Base-by-base conservation (phyloP, 139 green algal genomes). In the Chloropicon primus region DNA sequence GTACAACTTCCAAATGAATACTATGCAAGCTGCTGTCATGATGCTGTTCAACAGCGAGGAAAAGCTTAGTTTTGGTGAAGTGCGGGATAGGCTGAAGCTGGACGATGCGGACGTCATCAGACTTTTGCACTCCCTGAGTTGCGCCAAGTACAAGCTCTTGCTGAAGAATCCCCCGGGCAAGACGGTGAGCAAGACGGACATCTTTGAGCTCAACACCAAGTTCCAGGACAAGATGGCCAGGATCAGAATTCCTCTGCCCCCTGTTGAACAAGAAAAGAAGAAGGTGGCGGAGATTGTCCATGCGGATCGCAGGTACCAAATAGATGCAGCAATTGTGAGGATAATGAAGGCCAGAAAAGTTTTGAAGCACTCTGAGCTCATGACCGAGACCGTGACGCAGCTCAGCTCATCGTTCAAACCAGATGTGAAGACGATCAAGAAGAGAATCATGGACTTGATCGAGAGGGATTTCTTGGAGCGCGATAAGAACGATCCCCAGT, bases 371-470 rank as follows among this genome's bases (percentile, higher is more conserved):
- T 24, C n/a, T 77, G 86, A 97, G 87, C 88, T 98, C 71, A 86
- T 96, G n/a, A 77, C 97, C 73, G 94, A 99, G 86, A 94, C 97
- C 54, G 89, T 97, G 76, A 86, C 95, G 83, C 96, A 99, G 90
- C 91, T 99, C 74, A 86, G 88, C 54, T 84, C 87, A 5, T 75
- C 96, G 93, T 98, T 98, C 90, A 91, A n/a, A 79, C 94, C 96
- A 3, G 96, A 99, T 80, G 89, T 98, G 74, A 94, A 94, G 84
- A 84, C 94, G 1, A 97, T 99, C 86, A 99, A 99, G 91, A 94
- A 96, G 83, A 80, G 89, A 21, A 97, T 99, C 62, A 95, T 98
- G 86, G 88, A 94, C 78, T 87, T 98, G 24, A 98, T 99, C 74
- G 71, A 79, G 72, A 84, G 93, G 5, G 96, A 99, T 74, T 99